These are phyloP conservation scores for Lipomyces oligophaga DNA, from an alignment of 805 yeast genomes.

Conservation along the genomic window DNA sequence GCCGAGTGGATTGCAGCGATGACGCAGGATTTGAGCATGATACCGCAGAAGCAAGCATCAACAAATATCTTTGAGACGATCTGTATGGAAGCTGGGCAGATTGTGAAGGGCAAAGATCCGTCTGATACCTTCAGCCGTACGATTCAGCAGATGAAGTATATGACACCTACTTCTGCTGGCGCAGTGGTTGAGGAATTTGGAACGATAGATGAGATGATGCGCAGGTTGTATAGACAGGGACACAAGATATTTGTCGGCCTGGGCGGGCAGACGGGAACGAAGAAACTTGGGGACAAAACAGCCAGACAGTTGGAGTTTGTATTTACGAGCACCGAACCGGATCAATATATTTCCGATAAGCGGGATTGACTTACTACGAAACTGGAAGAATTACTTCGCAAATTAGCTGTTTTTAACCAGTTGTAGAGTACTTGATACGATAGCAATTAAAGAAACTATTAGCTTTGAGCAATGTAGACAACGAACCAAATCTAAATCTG, in stretches of 20 bases:
- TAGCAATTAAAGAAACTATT: no score
- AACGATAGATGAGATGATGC: slow-evolving; percentile 18
- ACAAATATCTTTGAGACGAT: slow-evolving; percentile 15
- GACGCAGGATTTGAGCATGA: slow-evolving; percentile 26
- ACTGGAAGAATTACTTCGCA: no score
- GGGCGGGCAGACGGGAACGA: slow-evolving; percentile 3
- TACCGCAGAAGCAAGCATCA: slow-evolving; percentile 21
- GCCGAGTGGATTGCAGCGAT: slow-evolving; percentile 27
- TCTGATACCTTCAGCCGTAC: slow-evolving; percentile 15
- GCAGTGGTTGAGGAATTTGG: slow-evolving; percentile 12
- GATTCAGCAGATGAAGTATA: slow-evolving; percentile 15
- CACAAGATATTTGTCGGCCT: slow-evolving; percentile 8
- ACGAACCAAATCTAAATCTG: no score
- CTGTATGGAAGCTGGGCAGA: slow-evolving; percentile 26
- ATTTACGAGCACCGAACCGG: slow-evolving; percentile 19
- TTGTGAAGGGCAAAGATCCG: slow-evolving; percentile 14
- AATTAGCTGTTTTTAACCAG: no score
- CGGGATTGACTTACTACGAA: no score
- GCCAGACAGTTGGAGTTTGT: slow-evolving; percentile 12
- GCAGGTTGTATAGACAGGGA: slow-evolving; percentile 1
- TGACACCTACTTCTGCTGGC: slow-evolving; percentile 18
- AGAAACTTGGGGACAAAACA: slow-evolving; percentile 15
- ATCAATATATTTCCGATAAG: slow-evolving; percentile 1
- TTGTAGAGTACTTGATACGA: no score
- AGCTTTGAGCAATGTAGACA: no score